Conservation (phyloP, 2,329 filamentous ascomycete genomes). For the Trichophyton schoenleinii region DNA sequence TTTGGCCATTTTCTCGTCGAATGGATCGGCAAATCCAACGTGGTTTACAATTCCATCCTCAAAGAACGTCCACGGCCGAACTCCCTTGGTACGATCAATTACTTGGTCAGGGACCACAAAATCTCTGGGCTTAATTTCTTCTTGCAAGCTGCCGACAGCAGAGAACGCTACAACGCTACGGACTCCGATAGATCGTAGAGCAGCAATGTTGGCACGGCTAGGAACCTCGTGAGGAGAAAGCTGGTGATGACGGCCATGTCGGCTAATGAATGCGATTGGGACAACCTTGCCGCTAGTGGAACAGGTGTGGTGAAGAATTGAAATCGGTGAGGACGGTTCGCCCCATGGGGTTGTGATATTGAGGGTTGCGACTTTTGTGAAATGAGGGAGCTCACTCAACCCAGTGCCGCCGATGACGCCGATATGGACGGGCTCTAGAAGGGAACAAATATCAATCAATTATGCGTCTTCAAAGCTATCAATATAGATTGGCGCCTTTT, state of each 20-base stretch:
- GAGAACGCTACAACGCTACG: slow-evolving; percentile 87
- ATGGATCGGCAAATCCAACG: slow-evolving; percentile 90
- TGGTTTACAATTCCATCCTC: slow-evolving; percentile 71
- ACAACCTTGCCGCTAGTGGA: slow-evolving; percentile 50
- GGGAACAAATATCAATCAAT: neutral
- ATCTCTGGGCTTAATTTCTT: slow-evolving; percentile 88
- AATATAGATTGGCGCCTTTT: neutral
- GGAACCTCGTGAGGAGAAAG: slow-evolving; percentile 91
- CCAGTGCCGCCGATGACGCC: slow-evolving; percentile 91
- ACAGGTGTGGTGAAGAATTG: slow-evolving; percentile 75
- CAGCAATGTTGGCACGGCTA: slow-evolving; percentile 90
- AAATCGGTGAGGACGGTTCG: slow-evolving; percentile 60
- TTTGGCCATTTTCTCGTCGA: slow-evolving; percentile 64
- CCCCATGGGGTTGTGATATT: slow-evolving; percentile 81
- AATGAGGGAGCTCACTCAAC: slow-evolving; percentile 73
- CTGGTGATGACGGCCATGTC: slow-evolving; percentile 81
- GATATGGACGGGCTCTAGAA: slow-evolving; percentile 55
- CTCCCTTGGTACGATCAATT: slow-evolving; percentile 93
- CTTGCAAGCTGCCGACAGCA: slow-evolving; percentile 82
- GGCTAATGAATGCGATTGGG: slow-evolving; percentile 78
- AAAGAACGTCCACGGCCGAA: slow-evolving; percentile 92
- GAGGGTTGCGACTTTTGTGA: slow-evolving; percentile 69
- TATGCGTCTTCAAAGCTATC: neutral
- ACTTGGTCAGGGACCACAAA: slow-evolving; percentile 94
- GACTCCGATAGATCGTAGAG: slow-evolving; percentile 80